Percentiles rank a stretch among this genome's conserved stretches.
Evolutionary conservation across 345 rosid species (phyloP).

Genomic region (Populus nigra): DNA sequence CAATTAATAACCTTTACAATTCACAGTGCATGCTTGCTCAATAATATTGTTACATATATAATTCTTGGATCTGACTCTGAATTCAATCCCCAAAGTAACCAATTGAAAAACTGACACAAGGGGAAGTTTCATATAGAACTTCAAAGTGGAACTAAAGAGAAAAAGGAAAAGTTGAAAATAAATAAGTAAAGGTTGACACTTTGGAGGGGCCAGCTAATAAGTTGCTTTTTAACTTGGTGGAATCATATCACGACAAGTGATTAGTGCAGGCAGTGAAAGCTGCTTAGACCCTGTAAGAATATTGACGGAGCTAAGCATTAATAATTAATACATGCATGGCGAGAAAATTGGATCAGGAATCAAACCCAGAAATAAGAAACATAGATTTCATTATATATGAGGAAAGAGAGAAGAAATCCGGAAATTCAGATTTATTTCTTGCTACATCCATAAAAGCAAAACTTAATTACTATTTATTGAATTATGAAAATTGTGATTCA

Average conservation of each 20-base stretch:
- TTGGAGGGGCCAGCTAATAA: conserved; percentile 31
- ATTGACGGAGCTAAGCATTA: too few relatives aligned
- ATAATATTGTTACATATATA: too few relatives aligned
- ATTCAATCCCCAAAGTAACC: conserved; percentile 24
- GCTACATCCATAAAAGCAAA: too few relatives aligned
- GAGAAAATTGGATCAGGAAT: too few relatives aligned
- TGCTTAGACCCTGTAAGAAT: neutral
- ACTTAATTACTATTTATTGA: too few relatives aligned
- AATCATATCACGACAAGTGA: conserved; percentile 29
- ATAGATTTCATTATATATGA: too few relatives aligned
- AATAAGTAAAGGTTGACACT: conserved; percentile 5
- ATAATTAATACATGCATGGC: too few relatives aligned
- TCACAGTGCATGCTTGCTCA: neutral
- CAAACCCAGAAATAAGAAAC: too few relatives aligned
- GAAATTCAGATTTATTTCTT: too few relatives aligned
- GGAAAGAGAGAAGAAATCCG: too few relatives aligned
- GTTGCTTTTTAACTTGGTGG: conserved; percentile 43
- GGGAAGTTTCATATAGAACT: conserved; percentile 1
- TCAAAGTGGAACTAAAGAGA: conserved; percentile 22
- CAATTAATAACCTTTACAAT: too few relatives aligned
- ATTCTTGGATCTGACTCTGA: conserved; percentile 13
- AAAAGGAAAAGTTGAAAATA: neutral
- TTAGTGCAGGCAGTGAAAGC: conserved; percentile 26
- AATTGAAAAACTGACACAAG: conserved; percentile 13
- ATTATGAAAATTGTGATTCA: neutral